Conservation (phyloP, 495 filamentous ascomycete genomes). For the Aspergillus kassunensis region DNA sequence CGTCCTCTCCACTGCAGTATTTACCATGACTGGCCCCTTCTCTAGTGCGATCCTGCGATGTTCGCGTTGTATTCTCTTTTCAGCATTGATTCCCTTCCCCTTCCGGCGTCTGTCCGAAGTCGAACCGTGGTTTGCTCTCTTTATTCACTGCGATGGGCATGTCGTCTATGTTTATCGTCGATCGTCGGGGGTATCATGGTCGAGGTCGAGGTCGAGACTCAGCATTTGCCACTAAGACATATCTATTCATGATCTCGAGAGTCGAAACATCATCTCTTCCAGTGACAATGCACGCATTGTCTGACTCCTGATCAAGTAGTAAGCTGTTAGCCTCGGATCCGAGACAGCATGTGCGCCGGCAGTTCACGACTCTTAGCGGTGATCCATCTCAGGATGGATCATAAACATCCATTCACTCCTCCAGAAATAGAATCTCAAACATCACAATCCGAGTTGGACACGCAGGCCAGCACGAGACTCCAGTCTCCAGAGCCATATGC, state of each 20-base stretch:
- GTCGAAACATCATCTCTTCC: no score
- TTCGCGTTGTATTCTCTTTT: background rate
- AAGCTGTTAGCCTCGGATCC: no score
- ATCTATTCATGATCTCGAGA: no score
- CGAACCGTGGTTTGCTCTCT: background rate
- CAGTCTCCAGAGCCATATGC: background rate
- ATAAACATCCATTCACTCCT: background rate
- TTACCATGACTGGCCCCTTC: no score
- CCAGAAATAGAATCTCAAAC: background rate
- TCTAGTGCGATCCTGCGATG: conserved; percentile 9
- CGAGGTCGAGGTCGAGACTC: background rate
- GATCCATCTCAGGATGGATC: background rate
- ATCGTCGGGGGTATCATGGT: background rate
- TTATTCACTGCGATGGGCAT: background rate
- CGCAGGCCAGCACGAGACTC: background rate
- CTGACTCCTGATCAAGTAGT: no score
- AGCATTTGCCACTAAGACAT: background rate
- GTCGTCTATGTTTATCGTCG: background rate
- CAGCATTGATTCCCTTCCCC: background rate
- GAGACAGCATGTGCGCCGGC: conserved; percentile 2
- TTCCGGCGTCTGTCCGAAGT: no score
- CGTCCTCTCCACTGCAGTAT: conserved; percentile 14
- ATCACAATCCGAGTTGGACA: background rate
- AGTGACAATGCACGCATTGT: no score
- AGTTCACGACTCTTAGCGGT: background rate